Base-by-base conservation (phyloP, 495 filamentous ascomycete species). In the Neurospora terricola region DNA sequence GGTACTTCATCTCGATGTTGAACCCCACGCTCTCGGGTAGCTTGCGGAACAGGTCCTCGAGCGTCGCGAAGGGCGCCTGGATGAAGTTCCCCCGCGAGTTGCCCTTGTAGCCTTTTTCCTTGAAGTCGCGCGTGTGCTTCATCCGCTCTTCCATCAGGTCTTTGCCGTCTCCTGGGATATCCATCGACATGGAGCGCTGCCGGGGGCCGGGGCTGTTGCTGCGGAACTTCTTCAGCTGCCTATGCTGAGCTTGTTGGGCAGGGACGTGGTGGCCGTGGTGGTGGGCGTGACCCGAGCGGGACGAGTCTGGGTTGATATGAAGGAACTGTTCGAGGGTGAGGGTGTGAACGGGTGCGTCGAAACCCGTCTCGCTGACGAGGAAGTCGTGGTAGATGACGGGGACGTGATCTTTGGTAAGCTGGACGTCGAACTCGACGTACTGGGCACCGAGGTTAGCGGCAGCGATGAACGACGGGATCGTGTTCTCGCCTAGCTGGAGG, bases 351-450 rank as follows among this genome's bases (percentile, higher is more conserved):
- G 96, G 96, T 0, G 95, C 96, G 81, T 99, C 96, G 72, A 97
- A 97, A 1, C 96, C 96, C 0, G 96, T 99, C 82, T 99, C 96
- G 79, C 94, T 97, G 80, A 99, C 96, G 18, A 99, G 86, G 77
- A 99, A 99, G 81, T 99, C 96, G 80, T 99, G 96, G 80, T 99
- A 99, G 76, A 99, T 97, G 77, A 99, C 94, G 21, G 96, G 96
- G 9, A 99, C 94, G 81, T 96, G 94, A 79, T 99, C 96, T 78
- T 99, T 99, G 21, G 96, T 99, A 69, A 99, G 86, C 79, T 99
- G 96, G 3, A 99, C 96, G 78, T 99, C 96, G 77, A 91, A 93
- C 81, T 98, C 94, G 71, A 98, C 94, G 78, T 97, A 96, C 21
- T 91, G 90, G 2, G 94, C 94, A 4, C 96, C 96, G 36, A 98